These are phyloP conservation scores for Kwoniella botswanensis DNA, from an alignment of 768 basidiomycete species.

Conservation along the genomic window DNA sequence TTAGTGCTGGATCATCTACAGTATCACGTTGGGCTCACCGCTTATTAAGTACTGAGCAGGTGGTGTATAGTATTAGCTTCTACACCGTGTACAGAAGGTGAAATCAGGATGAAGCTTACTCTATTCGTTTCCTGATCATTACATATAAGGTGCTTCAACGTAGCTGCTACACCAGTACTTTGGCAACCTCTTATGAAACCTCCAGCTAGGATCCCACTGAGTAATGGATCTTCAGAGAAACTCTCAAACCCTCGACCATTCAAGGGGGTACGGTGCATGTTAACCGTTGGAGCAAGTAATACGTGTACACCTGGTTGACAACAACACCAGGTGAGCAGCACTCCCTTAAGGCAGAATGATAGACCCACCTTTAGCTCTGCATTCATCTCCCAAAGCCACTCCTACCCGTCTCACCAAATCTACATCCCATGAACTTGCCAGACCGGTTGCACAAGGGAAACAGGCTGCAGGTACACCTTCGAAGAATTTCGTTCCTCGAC, in stretches of 20 bases:
- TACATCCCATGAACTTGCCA: constrained; percentile 67
- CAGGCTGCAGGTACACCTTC: constrained; percentile 66
- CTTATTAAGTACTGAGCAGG: constrained; percentile 7
- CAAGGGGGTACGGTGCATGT: constrained; percentile 68
- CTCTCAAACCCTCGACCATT: constrained; percentile 59
- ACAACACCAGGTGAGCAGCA: not conserved
- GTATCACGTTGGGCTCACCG: constrained; percentile 38
- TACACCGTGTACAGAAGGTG: not conserved
- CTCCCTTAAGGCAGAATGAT: too few relatives aligned
- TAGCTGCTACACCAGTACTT: constrained; percentile 71
- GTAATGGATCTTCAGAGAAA: constrained; percentile 30
- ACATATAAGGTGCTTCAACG: constrained; percentile 82
- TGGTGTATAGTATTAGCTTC: not conserved
- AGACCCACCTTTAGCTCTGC: constrained; percentile 61
- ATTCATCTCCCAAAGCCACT: constrained; percentile 65
- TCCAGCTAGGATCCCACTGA: constrained; percentile 12
- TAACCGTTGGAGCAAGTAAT: constrained; percentile 77
- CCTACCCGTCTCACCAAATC: constrained; percentile 63
- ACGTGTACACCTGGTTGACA: constrained; percentile 7
- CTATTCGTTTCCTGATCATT: constrained; percentile 84
- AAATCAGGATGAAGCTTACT: constrained; percentile 56
- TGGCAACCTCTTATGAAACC: constrained; percentile 2
- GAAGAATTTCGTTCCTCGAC: constrained; percentile 60
- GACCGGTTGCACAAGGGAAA: constrained; percentile 66
- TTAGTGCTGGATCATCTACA: not conserved